Conservation (phyloP, 208 protist genomes). For the Crithidia mellificae region DNA sequence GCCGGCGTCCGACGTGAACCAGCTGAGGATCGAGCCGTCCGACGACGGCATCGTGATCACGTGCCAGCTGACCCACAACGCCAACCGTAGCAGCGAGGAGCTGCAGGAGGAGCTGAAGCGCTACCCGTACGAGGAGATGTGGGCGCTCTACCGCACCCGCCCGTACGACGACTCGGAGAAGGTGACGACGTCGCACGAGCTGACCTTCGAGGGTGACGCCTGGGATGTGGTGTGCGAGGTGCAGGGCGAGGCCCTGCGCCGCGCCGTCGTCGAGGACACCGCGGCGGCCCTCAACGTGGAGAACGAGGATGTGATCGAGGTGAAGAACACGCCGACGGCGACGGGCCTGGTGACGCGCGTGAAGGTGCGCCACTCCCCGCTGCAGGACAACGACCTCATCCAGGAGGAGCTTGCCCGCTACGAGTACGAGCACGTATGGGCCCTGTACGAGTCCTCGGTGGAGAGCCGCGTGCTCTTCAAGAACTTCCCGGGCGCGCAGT, state of each 20-base stretch:
- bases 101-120: conserved; percentile 28
- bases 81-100: conserved; percentile 18
- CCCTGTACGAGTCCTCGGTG: conserved; percentile 34
- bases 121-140: conserved; percentile 46
- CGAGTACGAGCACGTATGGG: conserved; percentile 61
- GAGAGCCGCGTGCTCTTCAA: conserved; percentile 25
- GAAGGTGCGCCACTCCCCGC: conserved; percentile 35
- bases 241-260: conserved; percentile 33
- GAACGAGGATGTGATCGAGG: conserved; percentile 33
- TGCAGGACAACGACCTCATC: conserved; percentile 40
- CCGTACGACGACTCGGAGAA: conserved; percentile 41
- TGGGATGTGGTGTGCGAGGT: conserved; percentile 50
- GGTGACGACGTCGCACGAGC: conserved; percentile 44
- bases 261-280: conserved; percentile 51
- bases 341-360: conserved; percentile 33
- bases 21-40: conserved; percentile 18
- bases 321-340: conserved; percentile 33
- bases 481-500: conserved; percentile 43
- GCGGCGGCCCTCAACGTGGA: conserved; percentile 37
- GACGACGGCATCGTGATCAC: conserved; percentile 35
- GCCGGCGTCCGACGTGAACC: conserved; percentile 22
- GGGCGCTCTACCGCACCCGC: conserved; percentile 45
- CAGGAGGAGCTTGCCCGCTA: conserved; percentile 49
- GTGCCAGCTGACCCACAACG: conserved; percentile 38
- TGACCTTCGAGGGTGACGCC: conserved; percentile 64